These are phyloP conservation scores for Rhodotorula graminis DNA, from an alignment of 768 basidiomycete species.

Conservation along the genomic window DNA sequence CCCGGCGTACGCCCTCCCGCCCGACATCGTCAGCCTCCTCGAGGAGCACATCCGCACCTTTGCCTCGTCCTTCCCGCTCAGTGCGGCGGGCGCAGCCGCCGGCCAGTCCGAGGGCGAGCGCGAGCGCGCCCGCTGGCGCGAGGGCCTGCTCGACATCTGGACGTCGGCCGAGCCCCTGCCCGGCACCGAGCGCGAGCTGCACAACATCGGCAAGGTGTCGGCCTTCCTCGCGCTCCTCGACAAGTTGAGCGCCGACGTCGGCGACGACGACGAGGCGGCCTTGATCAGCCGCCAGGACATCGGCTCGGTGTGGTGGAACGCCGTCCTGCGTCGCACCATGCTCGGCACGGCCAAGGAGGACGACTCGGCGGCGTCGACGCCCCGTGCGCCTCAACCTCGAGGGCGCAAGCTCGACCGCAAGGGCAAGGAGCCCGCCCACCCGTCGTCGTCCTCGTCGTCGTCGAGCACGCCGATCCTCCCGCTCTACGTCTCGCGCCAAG, in stretches of 20 bases:
- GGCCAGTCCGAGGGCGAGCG: slow-evolving; percentile 20
- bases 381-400: background rate
- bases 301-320: slow-evolving; percentile 31
- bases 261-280: slow-evolving; percentile 36
- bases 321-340: slow-evolving; percentile 24
- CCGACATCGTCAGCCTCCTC: background rate
- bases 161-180: slow-evolving; percentile 22
- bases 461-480: background rate
- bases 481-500: slow-evolving; percentile 30
- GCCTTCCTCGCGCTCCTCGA: slow-evolving; percentile 30
- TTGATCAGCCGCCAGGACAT: slow-evolving; percentile 25
- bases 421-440: slow-evolving; percentile 13
- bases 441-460: background rate
- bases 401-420: slow-evolving; percentile 16
- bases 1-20: background rate
- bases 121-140: slow-evolving; percentile 29
- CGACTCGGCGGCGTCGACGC: background rate
- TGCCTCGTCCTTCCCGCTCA: slow-evolving; percentile 8
- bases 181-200: slow-evolving; percentile 29
- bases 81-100: background rate
- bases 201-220: slow-evolving; percentile 22
- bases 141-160: slow-evolving; percentile 32
- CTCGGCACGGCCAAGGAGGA: slow-evolving; percentile 32
- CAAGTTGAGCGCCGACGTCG: slow-evolving; percentile 25
- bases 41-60: slow-evolving; percentile 1